Base-by-base conservation (phyloP, 2,329 filamentous ascomycete species). In the Aspergillus sp. region DNA sequence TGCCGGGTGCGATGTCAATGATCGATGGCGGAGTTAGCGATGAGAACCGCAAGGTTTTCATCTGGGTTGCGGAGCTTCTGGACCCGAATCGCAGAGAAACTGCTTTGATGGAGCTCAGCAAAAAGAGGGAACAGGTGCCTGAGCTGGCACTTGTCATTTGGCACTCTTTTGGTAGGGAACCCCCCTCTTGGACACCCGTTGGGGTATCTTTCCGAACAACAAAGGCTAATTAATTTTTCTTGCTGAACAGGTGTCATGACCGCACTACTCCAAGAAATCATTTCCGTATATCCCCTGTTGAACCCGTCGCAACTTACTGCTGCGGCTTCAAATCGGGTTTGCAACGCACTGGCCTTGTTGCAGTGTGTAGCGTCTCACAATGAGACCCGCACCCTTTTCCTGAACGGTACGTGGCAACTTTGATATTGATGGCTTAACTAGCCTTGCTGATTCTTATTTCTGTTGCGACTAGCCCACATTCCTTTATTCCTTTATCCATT, bases 341-440 rank as follows among this genome's bases (percentile, higher is more conserved):
- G 95, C 80, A 99, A 99, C 76, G 95, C 95, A 39, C 84, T 99
- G 62, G 95, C 95, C 27, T 84, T 99, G 61, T 84, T 99, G 47
- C 95, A 99, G 77, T 99, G 95, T 71, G 95, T 99, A 61, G 95
- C 95, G 40, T 96, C 92, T 47, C 95, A 99, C 80, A 96, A 96
- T 66, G 95, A 99, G 72, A 99, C 95, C 21, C 86, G 95, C 64
- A 93, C 90, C 33, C 82, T 99, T 35, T 99, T 99, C 75, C 79
- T 99, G 63, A 96, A 92, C 70, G 93, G 93, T 97, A 81, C 58
- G 69, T 60, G 11, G n/a, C 37, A 23, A 7, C 15, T 37, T 35
- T 21, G 66, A 51, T 66, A 12, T 31, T 12, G 7, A 11, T 7
- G 7, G 27, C 9, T 31, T 11, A 45, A 14, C 12, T 12, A 21